Base-by-base conservation (phyloP, 148 eudicot genomes). In the Rhododendron molle region DNA sequence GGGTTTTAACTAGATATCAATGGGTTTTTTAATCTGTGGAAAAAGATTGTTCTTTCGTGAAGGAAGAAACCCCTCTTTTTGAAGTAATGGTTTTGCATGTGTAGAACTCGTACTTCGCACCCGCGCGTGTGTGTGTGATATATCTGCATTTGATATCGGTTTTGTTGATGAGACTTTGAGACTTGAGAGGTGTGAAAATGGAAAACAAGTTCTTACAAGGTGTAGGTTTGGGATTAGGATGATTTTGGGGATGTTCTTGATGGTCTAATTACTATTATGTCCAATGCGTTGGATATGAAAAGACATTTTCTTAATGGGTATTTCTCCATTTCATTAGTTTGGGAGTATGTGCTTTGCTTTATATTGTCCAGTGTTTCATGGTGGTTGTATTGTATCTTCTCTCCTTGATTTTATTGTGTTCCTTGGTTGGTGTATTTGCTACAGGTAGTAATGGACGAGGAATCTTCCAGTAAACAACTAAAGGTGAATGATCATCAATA, bases 361-460 rank as follows among this genome's bases (percentile, higher is more conserved):
- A n/a, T 23, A 67, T 9, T 0, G 5, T 26, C 32, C 11, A 77
- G 14, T 77, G 13, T 36, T 18, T 79, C 32, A 28, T 47, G 23
- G 32, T 79, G 1, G 58, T 15, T 46, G 20, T 78, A 13, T 46
- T n/a, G 26, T 77, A 3, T 21, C 3, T 34, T 44, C n/a, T 44
- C 4, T 72, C 4, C 43, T 74, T 36, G 1, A 38, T 36, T 76
- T 38, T 34, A 9, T 18, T 26, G 28, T 23, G 56, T 46, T 5
- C 34, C 14, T 4, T 44, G 49, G 52, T 71, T 26, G 94, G 40
- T 85, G 83, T 85, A 72, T 93, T 86, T 91, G 88, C 84, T 93
- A 94, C 91, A 90, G 88, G 85, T 93, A 89, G 88, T 91, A 83
- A 94, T 93, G 94, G 90, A 94, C 74, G 89, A 88, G 80, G 94